These are phyloP conservation scores for Malus hybrid DNA, from an alignment of 331 rosid genomes.

Conservation along the genomic window DNA sequence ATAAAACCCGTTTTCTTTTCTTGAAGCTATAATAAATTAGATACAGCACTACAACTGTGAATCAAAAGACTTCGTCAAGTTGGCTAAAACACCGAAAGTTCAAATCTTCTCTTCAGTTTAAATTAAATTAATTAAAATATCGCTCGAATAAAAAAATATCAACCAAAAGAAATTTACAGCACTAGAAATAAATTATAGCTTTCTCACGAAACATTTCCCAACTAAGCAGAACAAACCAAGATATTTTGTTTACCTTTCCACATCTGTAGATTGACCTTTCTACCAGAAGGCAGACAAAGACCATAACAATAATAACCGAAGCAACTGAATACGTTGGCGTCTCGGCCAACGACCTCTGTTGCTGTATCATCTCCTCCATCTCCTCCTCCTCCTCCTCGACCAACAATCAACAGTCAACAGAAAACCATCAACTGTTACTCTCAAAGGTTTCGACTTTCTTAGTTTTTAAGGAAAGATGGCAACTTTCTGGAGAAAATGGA, in stretches of 20 bases:
- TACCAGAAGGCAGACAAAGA: constrained; percentile 67
- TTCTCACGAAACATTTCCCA: not conserved
- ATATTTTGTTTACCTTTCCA: constrained; percentile 50
- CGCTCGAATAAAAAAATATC: no score
- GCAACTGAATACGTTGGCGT: constrained; percentile 96
- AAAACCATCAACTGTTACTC: constrained; percentile 1
- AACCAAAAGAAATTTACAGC: no score
- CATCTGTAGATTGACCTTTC: constrained; percentile 75
- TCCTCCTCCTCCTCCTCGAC: constrained; percentile 6
- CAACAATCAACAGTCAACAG: not conserved
- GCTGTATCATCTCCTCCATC: constrained; percentile 45
- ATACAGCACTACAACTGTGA: no score
- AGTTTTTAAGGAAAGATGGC: not conserved
- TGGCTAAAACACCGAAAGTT: no score
- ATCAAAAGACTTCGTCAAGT: no score
- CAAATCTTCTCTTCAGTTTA: no score
- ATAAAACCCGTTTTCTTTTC: no score
- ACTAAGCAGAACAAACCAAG: constrained; percentile 10
- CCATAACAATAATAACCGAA: constrained; percentile 83
- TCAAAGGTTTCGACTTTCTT: not conserved
- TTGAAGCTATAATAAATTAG: no score
- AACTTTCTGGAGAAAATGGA: constrained; percentile 6
- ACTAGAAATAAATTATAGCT: no score
- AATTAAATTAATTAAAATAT: no score
- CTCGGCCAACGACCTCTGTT: constrained; percentile 72